Percentiles rank a stretch among this genome's conserved stretches.
These are phyloP conservation scores for Spongospora subterranea DNA, from an alignment of 208 protist genomes.

Conservation along the genomic window DNA sequence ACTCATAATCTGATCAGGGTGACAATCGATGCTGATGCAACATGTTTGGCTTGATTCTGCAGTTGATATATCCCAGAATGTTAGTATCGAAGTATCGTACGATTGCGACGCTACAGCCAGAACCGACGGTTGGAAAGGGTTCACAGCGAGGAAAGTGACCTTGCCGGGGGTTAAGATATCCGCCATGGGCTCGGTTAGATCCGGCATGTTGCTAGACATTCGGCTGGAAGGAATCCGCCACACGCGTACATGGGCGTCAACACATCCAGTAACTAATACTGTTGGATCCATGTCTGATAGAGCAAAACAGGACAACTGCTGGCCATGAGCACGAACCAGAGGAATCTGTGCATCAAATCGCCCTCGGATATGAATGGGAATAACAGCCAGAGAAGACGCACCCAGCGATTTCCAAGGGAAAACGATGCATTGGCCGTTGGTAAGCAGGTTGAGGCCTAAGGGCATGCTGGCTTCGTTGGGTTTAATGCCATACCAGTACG, in stretches of 20 bases:
- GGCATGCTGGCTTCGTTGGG: neutral
- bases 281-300: neutral
- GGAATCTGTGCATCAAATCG: neutral
- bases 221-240: neutral
- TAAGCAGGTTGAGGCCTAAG: neutral
- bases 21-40: neutral
- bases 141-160: neutral
- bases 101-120: constrained; percentile 27
- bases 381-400: neutral
- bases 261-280: neutral
- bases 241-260: constrained; percentile 7
- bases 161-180: constrained; percentile 20
- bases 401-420: constrained; percentile 13
- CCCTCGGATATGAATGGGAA: neutral
- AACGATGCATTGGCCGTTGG: neutral
- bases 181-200: neutral
- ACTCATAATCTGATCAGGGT: neutral
- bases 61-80: neutral
- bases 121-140: neutral
- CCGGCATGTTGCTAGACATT: neutral
- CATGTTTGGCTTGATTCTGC: neutral
- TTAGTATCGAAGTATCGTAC: neutral
- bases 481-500: neutral
- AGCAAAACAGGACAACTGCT: constrained; percentile 10
- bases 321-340: neutral